Evolutionary conservation across 805 yeast genomes (phyloP).

Genomic region (Barnettozyma sucrosica): DNA sequence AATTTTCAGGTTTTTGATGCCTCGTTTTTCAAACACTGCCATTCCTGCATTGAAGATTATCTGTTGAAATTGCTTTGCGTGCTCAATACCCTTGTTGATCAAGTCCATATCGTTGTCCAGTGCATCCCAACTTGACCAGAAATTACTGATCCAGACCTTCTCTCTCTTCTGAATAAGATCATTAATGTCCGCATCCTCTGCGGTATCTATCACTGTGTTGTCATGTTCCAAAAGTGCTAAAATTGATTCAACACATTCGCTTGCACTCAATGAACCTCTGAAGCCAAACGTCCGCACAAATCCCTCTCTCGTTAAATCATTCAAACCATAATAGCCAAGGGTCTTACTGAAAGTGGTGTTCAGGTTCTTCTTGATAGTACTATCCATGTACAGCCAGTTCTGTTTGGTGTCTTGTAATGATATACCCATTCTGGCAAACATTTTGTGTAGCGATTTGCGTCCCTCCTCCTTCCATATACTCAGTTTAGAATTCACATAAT

Average conservation of each 20-base stretch:
- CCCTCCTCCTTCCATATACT: slow-evolving; percentile 92
- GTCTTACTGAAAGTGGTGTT: slow-evolving; percentile 64
- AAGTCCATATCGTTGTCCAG: slow-evolving; percentile 44
- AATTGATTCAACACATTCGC: slow-evolving; percentile 86
- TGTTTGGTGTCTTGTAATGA: slow-evolving; percentile 85
- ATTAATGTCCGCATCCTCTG: slow-evolving; percentile 27
- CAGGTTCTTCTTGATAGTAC: slow-evolving; percentile 66
- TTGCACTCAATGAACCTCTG: slow-evolving; percentile 82
- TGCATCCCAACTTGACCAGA: slow-evolving; percentile 67
- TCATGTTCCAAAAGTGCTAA: slow-evolving; percentile 79
- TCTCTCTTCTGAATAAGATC: slow-evolving; percentile 39
- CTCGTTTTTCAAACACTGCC: slow-evolving; percentile 77
- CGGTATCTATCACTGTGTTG: slow-evolving; percentile 26
- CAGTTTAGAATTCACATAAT: slow-evolving; percentile 82
- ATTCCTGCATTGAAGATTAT: slow-evolving; percentile 83
- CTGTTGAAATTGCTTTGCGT: slow-evolving; percentile 80
- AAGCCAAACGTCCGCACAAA: slow-evolving; percentile 83
- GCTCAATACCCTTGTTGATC: slow-evolving; percentile 64
- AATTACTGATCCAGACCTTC: slow-evolving; percentile 68
- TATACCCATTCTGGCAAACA: slow-evolving; percentile 96
- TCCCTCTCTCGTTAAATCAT: slow-evolving; percentile 79
- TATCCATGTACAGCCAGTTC: slow-evolving; percentile 87
- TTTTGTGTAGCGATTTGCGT: slow-evolving; percentile 72
- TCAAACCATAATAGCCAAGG: slow-evolving; percentile 71
- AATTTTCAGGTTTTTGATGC: slow-evolving; percentile 70